Evolutionary conservation across 768 basidiomycete species (phyloP).

Genomic region (Hygrophoropsis aurantiaca): DNA sequence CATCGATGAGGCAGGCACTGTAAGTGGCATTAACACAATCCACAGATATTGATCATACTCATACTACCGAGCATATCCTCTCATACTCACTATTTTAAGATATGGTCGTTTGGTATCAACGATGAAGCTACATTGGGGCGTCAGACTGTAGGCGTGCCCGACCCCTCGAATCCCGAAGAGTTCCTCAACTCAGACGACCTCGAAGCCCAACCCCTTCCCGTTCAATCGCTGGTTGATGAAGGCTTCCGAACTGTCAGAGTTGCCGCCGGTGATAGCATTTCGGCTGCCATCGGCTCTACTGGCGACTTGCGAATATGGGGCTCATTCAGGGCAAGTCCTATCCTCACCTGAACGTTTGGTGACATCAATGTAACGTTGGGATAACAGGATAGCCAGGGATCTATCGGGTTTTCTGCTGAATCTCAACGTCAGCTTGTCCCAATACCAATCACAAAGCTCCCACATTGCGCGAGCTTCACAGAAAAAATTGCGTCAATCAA

Average conservation of each 20-base stretch:
- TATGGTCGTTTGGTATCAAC: constrained; percentile 23
- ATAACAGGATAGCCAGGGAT: too few relatives aligned
- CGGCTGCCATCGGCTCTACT: constrained; percentile 36
- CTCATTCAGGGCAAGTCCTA: constrained; percentile 36
- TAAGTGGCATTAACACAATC: too few relatives aligned
- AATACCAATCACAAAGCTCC: constrained; percentile 11
- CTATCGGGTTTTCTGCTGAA: constrained; percentile 27
- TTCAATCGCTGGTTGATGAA: constrained; percentile 29
- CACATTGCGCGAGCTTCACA: too few relatives aligned
- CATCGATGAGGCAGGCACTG: constrained; percentile 2
- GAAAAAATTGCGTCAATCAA: constrained; percentile 35
- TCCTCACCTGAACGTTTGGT: too few relatives aligned
- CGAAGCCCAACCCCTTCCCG: too few relatives aligned
- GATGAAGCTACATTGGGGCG: constrained; percentile 36
- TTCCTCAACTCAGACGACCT: too few relatives aligned
- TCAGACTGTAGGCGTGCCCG: constrained; percentile 27
- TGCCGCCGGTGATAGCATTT: constrained; percentile 41
- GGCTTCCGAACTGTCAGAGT: constrained; percentile 42
- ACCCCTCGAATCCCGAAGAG: background rate
- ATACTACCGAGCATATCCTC: too few relatives aligned
- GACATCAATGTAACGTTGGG: too few relatives aligned
- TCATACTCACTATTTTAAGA: too few relatives aligned
- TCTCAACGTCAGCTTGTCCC: constrained; percentile 21
- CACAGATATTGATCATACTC: too few relatives aligned
- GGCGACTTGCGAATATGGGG: constrained; percentile 47